Evolutionary conservation across 164 flowering plant species (phyloP).

Genomic region (Chimonanthus praecox): DNA sequence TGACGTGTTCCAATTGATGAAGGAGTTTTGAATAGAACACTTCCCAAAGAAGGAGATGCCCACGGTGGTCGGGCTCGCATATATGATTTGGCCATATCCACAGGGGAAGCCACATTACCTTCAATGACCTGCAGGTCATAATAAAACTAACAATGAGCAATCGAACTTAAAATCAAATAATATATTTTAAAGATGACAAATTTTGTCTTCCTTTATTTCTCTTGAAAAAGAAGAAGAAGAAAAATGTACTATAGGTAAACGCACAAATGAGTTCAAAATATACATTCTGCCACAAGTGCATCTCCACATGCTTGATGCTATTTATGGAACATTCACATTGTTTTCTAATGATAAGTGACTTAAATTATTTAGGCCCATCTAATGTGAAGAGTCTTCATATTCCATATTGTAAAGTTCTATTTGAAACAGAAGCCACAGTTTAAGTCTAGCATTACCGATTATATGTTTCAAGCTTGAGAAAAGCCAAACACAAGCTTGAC

Average conservation of each 20-base stretch:
- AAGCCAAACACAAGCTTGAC: no score
- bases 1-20: conserved; percentile 30
- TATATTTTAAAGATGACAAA: neutral
- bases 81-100: conserved; percentile 70
- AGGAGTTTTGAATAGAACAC: conserved; percentile 27
- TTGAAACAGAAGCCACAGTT: no score
- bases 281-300: neutral
- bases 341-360: no score
- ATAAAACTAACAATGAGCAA: conserved; percentile 1
- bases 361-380: no score
- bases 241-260: neutral
- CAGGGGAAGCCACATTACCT: conserved; percentile 58
- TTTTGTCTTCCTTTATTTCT: no score
- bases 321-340: no score
- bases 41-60: conserved; percentile 56
- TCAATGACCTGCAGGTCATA: conserved; percentile 36
- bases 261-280: neutral
- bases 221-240: neutral
- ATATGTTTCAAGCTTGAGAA: no score
- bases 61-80: conserved; percentile 73
- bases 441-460: no score
- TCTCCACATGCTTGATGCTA: neutral
- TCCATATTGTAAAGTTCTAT: no score
- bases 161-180: neutral
- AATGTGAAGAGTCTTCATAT: no score